These are phyloP conservation scores for Podospora pseudoanserina DNA, from an alignment of 495 filamentous ascomycete genomes.

Conservation along the genomic window DNA sequence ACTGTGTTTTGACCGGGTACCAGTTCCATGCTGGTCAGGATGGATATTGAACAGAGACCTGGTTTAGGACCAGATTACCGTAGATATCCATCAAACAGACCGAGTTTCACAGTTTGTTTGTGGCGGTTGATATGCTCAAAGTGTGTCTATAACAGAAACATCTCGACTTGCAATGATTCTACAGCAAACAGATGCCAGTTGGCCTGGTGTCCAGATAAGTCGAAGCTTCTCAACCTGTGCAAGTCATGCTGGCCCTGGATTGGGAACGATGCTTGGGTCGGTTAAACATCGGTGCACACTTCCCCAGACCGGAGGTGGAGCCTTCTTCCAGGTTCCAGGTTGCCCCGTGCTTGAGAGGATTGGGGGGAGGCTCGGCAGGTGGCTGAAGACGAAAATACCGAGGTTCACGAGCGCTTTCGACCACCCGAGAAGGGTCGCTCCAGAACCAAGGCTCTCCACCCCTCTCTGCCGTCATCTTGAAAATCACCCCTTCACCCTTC, in stretches of 20 bases:
- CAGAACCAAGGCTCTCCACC: slow-evolving; percentile 12
- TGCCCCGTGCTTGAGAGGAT: slow-evolving; percentile 7
- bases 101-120: not conserved
- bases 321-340: not conserved
- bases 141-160: no score
- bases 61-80: not conserved
- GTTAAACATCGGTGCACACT: slow-evolving; percentile 2
- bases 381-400: slow-evolving; percentile 16
- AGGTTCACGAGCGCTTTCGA: slow-evolving; percentile 23
- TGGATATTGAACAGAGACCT: not conserved
- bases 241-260: not conserved
- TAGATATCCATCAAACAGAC: not conserved
- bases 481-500: not conserved
- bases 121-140: no score
- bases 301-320: not conserved
- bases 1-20: not conserved
- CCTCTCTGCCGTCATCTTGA: slow-evolving; percentile 4
- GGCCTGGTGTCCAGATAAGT: not conserved
- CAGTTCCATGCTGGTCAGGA: no score
- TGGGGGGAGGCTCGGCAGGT: slow-evolving; percentile 16
- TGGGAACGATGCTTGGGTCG: not conserved
- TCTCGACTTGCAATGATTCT: no score
- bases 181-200: no score
- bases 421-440: slow-evolving; percentile 4
- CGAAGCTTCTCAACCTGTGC: not conserved